Evolutionary conservation across 2,329 filamentous ascomycete species (phyloP).

Genomic region (Colletotrichum paranaense): DNA sequence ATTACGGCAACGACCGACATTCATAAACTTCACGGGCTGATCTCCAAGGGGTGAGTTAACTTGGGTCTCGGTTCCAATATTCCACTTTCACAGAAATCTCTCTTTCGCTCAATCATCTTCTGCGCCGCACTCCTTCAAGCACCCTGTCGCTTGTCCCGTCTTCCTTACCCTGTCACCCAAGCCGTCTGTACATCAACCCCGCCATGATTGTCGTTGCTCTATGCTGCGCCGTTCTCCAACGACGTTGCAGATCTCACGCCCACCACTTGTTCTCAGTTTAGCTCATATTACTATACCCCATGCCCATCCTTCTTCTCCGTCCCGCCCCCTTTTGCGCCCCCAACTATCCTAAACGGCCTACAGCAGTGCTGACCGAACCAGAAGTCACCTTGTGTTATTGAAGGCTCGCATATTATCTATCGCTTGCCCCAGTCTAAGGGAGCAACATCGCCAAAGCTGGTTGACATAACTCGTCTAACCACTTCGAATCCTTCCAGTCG

Average conservation of each 20-base stretch:
- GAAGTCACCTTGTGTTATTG: conserved; percentile 27
- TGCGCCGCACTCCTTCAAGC: conserved; percentile 45
- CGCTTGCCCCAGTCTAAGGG: not conserved
- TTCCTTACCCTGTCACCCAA: conserved; percentile 27
- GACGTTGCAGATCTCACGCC: conserved; percentile 50
- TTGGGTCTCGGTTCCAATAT: not conserved
- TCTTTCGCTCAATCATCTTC: not conserved
- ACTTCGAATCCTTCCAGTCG: not conserved
- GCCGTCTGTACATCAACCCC: conserved; percentile 48
- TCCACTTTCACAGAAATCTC: not conserved
- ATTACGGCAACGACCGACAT: no score
- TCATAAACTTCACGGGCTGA: not conserved
- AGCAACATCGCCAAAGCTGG: not conserved
- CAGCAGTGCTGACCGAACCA: conserved; percentile 49
- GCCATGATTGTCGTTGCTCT: conserved; percentile 49
- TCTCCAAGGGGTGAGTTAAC: not conserved
- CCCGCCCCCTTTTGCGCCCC: conserved; percentile 49
- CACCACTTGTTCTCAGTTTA: conserved; percentile 52
- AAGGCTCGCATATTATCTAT: not conserved
- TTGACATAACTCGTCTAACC: not conserved
- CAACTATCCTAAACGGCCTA: conserved; percentile 52
- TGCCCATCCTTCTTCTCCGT: conserved; percentile 39
- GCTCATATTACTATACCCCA: conserved; percentile 50
- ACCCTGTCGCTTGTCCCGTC: conserved; percentile 41
- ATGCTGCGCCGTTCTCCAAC: conserved; percentile 49